Percentiles rank a stretch among this genome's conserved stretches.
These are phyloP conservation scores for Aphanocladium album DNA, from an alignment of 2,329 filamentous ascomycete species.

Conservation along the genomic window DNA sequence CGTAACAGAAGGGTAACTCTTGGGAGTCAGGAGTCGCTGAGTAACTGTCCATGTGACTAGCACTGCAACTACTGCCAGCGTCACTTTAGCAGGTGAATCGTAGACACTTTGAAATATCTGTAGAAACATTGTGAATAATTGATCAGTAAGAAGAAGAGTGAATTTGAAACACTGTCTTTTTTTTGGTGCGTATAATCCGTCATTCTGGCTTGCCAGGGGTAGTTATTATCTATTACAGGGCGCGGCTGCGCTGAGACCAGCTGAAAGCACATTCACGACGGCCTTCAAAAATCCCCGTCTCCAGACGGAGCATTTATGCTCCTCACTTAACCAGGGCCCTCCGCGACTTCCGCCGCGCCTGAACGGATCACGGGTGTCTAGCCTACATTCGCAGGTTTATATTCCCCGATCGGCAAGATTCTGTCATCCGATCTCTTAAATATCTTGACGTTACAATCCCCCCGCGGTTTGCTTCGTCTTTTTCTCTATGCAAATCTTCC, in stretches of 20 bases:
- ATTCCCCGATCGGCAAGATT: background rate
- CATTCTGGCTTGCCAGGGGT: background rate
- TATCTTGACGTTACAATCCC: background rate
- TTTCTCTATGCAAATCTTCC: background rate
- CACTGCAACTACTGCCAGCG: background rate
- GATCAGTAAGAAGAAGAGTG: background rate
- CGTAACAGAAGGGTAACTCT: background rate
- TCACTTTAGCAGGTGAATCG: background rate
- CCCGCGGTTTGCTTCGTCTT: background rate
- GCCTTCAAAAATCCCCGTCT: background rate
- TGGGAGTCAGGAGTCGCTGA: background rate
- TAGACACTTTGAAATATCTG: background rate
- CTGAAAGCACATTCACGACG: background rate
- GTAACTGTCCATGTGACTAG: background rate
- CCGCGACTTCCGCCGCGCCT: background rate
- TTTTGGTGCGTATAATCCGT: background rate
- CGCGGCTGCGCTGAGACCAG: background rate
- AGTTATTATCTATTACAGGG: background rate
- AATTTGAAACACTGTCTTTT: background rate
- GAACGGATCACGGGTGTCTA: background rate
- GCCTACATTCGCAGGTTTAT: background rate
- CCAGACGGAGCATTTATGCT: background rate
- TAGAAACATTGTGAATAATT: background rate
- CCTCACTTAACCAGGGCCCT: background rate
- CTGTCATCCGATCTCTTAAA: background rate